These are phyloP conservation scores for Gastrolobium villosum DNA, from an alignment of 306 rosid genomes.

Conservation along the genomic window DNA sequence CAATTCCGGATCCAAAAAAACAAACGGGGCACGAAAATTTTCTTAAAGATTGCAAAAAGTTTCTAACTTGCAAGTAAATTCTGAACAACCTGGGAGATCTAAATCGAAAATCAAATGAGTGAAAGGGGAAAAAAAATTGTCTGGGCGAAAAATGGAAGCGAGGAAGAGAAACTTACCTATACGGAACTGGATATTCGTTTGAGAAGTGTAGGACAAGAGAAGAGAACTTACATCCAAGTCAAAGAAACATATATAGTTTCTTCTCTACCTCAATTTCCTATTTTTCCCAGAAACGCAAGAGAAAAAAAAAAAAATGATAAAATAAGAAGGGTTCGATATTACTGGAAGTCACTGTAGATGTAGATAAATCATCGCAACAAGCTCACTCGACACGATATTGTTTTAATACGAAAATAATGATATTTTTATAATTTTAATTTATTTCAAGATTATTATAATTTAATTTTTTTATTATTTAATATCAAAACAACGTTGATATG, in stretches of 20 bases:
- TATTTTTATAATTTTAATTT: no score
- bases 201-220: background rate
- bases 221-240: background rate
- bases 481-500: no score
- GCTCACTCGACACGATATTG: no score
- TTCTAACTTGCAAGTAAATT: slow-evolving; percentile 34
- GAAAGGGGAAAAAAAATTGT: background rate
- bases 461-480: no score
- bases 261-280: background rate
- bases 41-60: background rate
- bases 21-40: background rate
- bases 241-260: slow-evolving; percentile 22
- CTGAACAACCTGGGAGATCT: slow-evolving; percentile 32
- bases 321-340: no score
- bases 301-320: no score
- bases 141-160: background rate
- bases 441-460: no score
- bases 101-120: background rate
- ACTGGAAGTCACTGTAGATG: no score
- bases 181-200: slow-evolving; percentile 29
- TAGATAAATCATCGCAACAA: no score
- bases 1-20: slow-evolving; percentile 42
- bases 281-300: no score
- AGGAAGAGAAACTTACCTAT: slow-evolving; percentile 25
- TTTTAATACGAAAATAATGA: no score